Evolutionary conservation across 139 green algal species (phyloP), one percentile per base, ranked within the genome.

Genomic region (Tetradesmus lagerheimii): DNA sequence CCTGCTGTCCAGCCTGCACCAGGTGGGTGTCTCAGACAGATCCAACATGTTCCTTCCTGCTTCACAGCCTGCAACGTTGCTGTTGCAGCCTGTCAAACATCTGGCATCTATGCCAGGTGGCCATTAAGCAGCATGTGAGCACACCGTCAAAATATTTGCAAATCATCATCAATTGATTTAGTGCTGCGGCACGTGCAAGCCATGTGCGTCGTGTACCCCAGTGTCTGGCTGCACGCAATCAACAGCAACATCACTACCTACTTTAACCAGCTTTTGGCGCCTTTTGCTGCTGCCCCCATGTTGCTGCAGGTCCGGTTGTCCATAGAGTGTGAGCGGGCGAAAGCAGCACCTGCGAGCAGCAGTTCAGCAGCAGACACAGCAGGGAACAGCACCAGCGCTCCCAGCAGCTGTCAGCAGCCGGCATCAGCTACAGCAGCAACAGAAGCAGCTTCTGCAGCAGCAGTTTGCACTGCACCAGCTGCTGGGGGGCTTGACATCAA

Each of bases 1-100:
- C 92, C 93, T 99, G 62, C 92, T 99, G 23, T 95, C 95, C 38
- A 95, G 87, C 87, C 81, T 98, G 38, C 92, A 96, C 50, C 78
- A 93, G 41, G 97, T 97, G 75, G 39, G 88, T 4, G 82, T n/a
- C n/a, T n/a, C n/a, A n/a, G n/a, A n/a, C n/a, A n/a, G n/a, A n/a
- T n/a, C n/a, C n/a, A n/a, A n/a, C n/a, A n/a, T n/a, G n/a, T n/a
- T n/a, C n/a, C n/a, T n/a, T n/a, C n/a, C n/a, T n/a, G n/a, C n/a
- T n/a, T n/a, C n/a, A n/a, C n/a, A n/a, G n/a, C n/a, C n/a, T n/a
- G n/a, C n/a, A n/a, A n/a, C n/a, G n/a, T n/a, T n/a, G n/a, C n/a
- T n/a, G n/a, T n/a, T n/a, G n/a, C n/a, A n/a, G n/a, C n/a, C n/a
- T n/a, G n/a, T n/a, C n/a, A n/a, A n/a, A n/a, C n/a, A n/a, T n/a